Percentiles rank a stretch among this genome's conserved stretches.
These are phyloP conservation scores for Pythium graminicola DNA, from an alignment of 352 stramenopile species.

Conservation along the genomic window DNA sequence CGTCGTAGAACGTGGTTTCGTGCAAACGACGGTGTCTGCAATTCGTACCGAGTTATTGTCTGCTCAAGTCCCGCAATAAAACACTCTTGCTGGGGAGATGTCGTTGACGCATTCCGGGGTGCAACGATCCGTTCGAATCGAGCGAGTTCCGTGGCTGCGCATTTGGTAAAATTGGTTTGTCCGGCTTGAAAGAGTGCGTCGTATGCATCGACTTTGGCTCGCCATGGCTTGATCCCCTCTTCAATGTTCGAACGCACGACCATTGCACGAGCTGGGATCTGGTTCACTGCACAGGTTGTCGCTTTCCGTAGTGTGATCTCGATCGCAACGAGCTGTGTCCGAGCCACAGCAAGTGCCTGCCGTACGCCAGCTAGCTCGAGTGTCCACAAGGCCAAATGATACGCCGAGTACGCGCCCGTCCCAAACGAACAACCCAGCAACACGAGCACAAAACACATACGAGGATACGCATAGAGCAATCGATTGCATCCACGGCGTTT, in stretches of 20 bases:
- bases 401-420: constrained; percentile 39
- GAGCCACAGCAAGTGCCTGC: constrained; percentile 23
- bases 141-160: not conserved
- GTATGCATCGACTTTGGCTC: not conserved
- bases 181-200: not conserved
- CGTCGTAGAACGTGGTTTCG: not conserved
- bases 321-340: constrained; percentile 30
- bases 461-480: constrained; percentile 40
- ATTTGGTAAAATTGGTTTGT: not conserved
- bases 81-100: not conserved
- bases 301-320: constrained; percentile 26
- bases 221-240: constrained; percentile 2
- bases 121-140: not conserved
- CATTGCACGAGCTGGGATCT: not conserved
- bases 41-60: not conserved
- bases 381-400: constrained; percentile 27
- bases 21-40: not conserved
- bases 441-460: constrained; percentile 47
- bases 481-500: not conserved
- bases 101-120: not conserved
- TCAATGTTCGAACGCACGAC: not conserved
- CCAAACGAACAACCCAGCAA: constrained; percentile 35
- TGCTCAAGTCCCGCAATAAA: not conserved
- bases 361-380: constrained; percentile 27
- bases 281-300: constrained; percentile 29